phyloP scores from a whole-genome alignment of 805 yeast genomes.

The Hagleromyces aurorensis region DNA sequence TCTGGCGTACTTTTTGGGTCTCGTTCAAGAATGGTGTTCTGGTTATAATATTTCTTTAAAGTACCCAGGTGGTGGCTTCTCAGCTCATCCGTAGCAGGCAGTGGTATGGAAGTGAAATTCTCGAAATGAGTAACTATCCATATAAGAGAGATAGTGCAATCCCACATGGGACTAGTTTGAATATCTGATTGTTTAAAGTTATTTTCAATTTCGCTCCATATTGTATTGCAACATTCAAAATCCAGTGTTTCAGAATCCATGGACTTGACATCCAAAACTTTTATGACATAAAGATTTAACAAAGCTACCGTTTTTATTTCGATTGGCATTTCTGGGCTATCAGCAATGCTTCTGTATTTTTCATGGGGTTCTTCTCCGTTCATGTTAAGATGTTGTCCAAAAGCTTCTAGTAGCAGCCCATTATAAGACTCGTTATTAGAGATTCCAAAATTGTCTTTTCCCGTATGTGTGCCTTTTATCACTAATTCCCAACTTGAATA shows the following conservation, averaged over 20 bases:
- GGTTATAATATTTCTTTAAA: conserved; percentile 16
- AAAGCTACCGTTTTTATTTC: conserved; percentile 19
- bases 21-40: conserved; percentile 14
- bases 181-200: conserved; percentile 10
- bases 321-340: conserved; percentile 1
- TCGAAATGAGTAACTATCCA: conserved; percentile 28
- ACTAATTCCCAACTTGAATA: too few relatives aligned
- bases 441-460: too few relatives aligned
- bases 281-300: conserved; percentile 17
- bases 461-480: too few relatives aligned
- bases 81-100: conserved; percentile 22
- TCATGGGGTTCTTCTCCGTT: background rate
- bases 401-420: too few relatives aligned
- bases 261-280: conserved; percentile 6
- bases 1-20: background rate
- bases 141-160: conserved; percentile 21
- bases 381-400: too few relatives aligned
- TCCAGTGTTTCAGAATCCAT: too few relatives aligned
- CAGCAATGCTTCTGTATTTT: conserved; percentile 4
- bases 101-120: conserved; percentile 24
- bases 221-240: conserved; percentile 9
- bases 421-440: too few relatives aligned
- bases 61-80: conserved; percentile 13
- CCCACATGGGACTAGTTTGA: conserved; percentile 21
- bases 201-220: conserved; percentile 16